Conservation (phyloP, 2,329 filamentous ascomycete species). For the Metarhizium humberi region DNA sequence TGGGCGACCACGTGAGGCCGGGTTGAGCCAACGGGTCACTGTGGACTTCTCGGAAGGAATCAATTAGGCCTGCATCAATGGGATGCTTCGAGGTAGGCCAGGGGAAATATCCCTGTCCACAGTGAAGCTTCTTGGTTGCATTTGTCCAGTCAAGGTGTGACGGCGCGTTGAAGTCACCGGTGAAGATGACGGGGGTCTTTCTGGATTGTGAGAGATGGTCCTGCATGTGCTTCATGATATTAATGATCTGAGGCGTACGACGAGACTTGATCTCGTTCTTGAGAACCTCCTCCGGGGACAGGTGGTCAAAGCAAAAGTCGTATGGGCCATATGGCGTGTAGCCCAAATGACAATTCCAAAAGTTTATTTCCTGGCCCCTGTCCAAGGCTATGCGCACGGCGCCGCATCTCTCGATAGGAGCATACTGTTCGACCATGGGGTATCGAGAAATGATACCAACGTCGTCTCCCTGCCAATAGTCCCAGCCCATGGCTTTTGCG, state of each 20-base stretch:
- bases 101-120: conserved; percentile 21
- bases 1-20: conserved; percentile 31
- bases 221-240: conserved; percentile 24
- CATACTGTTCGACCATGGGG: conserved; percentile 21
- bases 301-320: conserved; percentile 30
- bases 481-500: conserved; percentile 27
- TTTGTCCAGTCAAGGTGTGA: conserved; percentile 33
- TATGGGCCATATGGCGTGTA: conserved; percentile 32
- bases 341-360: conserved; percentile 27
- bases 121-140: conserved; percentile 22
- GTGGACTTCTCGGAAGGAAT: conserved; percentile 28
- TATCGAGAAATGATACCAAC: conserved; percentile 27
- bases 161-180: conserved; percentile 34
- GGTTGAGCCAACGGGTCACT: conserved; percentile 23
- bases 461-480: conserved; percentile 23
- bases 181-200: conserved; percentile 24
- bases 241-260: conserved; percentile 27
- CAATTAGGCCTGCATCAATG: conserved; percentile 25
- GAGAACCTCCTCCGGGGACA: conserved; percentile 22
- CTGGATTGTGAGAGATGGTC: conserved; percentile 20
- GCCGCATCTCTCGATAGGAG: conserved; percentile 16
- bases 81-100: conserved; percentile 31
- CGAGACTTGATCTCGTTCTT: conserved; percentile 24
- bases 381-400: conserved; percentile 26
- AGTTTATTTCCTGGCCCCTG: conserved; percentile 18